phyloP scores from a whole-genome alignment of 2,329 filamentous ascomycete species.

The Ceratocystis eucalypticola region DNA sequence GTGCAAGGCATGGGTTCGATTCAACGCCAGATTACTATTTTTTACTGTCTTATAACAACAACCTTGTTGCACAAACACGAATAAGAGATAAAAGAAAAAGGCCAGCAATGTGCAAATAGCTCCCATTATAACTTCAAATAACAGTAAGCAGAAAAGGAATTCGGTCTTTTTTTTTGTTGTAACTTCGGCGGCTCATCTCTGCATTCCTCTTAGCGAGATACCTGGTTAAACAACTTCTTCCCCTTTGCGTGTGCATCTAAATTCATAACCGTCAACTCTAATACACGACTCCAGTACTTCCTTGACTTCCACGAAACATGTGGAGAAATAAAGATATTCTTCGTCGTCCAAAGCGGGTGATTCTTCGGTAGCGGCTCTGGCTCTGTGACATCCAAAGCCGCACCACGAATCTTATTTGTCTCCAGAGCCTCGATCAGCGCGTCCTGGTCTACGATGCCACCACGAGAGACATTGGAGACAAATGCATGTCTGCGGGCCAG shows the following conservation, averaged over 20 bases:
- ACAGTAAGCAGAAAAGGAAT: not conserved
- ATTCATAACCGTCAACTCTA: slow-evolving; percentile 33
- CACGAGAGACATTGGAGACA: slow-evolving; percentile 59
- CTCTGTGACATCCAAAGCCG: slow-evolving; percentile 65
- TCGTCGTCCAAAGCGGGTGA: slow-evolving; percentile 54
- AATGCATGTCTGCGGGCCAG: slow-evolving; percentile 39
- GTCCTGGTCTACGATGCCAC: slow-evolving; percentile 34
- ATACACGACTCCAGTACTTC: slow-evolving; percentile 30
- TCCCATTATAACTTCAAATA: not conserved
- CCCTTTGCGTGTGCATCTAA: slow-evolving; percentile 29
- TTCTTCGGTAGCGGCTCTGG: slow-evolving; percentile 60
- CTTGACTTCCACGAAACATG: slow-evolving; percentile 35
- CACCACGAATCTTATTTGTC: slow-evolving; percentile 38
- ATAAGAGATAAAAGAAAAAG: no score
- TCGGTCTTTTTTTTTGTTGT: no score
- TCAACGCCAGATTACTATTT: no score
- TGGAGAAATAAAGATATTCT: slow-evolving; percentile 52
- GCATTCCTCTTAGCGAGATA: slow-evolving; percentile 28
- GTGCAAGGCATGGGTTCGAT: no score
- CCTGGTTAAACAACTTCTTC: slow-evolving; percentile 29
- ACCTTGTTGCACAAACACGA: not conserved
- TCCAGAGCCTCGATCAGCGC: slow-evolving; percentile 50
- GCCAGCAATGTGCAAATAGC: no score
- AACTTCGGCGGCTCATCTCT: not conserved
- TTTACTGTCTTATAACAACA: no score